Percentiles rank a stretch among this genome's conserved stretches.
These are phyloP conservation scores for Coelastrella sp. DNA, from an alignment of 139 green algal species.

Conservation along the genomic window DNA sequence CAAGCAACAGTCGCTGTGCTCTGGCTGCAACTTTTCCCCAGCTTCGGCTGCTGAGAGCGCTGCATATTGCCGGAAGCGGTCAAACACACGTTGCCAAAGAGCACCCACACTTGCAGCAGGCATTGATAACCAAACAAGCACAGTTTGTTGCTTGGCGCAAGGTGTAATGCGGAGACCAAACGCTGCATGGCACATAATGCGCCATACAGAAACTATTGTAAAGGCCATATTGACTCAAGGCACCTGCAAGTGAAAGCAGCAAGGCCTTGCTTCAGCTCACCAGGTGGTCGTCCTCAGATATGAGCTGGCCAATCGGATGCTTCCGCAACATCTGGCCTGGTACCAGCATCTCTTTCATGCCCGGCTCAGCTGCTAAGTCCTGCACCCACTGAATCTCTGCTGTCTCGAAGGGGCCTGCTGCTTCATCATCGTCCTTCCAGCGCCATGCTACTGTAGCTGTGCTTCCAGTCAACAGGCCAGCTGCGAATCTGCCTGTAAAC, in stretches of 20 bases:
- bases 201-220: too few relatives aligned
- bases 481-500: not conserved
- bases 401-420: slow-evolving; percentile 28
- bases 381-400: slow-evolving; percentile 50
- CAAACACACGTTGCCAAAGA: too few relatives aligned
- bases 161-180: too few relatives aligned
- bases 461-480: not conserved
- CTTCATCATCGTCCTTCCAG: slow-evolving; percentile 27
- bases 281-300: slow-evolving; percentile 70
- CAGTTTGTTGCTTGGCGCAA: too few relatives aligned
- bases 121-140: too few relatives aligned
- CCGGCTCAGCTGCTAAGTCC: slow-evolving; percentile 48
- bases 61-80: too few relatives aligned
- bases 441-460: slow-evolving; percentile 41
- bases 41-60: too few relatives aligned
- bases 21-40: too few relatives aligned
- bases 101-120: too few relatives aligned
- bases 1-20: too few relatives aligned
- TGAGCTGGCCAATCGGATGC: slow-evolving; percentile 60
- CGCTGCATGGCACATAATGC: too few relatives aligned
- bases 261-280: slow-evolving; percentile 42
- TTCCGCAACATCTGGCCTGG: slow-evolving; percentile 61
- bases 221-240: not conserved
- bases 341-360: slow-evolving; percentile 59
- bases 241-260: not conserved